Percentiles rank a stretch among this genome's conserved stretches.
Conservation (phyloP, 306 rosid species). For the Neltuma alba region DNA sequence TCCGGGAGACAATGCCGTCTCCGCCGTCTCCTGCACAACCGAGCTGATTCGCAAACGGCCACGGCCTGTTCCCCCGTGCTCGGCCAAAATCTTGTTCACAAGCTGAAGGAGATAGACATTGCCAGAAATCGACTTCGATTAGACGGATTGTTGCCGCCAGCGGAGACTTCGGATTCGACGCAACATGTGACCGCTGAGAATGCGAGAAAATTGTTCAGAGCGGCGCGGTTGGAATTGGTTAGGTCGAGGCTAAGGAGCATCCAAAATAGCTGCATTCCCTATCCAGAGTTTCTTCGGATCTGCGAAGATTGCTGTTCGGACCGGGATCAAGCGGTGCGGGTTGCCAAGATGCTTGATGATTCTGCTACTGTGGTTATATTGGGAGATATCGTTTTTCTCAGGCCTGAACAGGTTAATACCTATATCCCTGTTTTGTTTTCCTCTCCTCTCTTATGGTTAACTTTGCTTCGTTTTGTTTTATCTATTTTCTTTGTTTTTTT, state of each 20-base stretch:
- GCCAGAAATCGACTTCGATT: conserved; percentile 54
- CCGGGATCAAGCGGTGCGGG: conserved; percentile 51
- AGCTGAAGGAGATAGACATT: conserved; percentile 56
- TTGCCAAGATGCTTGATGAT: conserved; percentile 72
- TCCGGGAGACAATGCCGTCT: conserved; percentile 64
- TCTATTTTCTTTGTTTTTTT: conserved; percentile 12
- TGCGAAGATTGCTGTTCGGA: conserved; percentile 59
- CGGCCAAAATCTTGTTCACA: conserved; percentile 49
- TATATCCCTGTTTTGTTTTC: background rate
- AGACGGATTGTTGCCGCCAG: conserved; percentile 59
- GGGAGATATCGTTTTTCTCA: conserved; percentile 72
- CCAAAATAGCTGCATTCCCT: conserved; percentile 47
- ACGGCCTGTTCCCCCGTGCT: conserved; percentile 33
- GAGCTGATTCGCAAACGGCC: conserved; percentile 1
- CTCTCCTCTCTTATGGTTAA: background rate
- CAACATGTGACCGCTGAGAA: conserved; percentile 46
- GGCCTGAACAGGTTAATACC: conserved; percentile 77
- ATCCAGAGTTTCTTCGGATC: conserved; percentile 61
- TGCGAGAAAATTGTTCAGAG: conserved; percentile 64
- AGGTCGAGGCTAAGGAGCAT: conserved; percentile 58
- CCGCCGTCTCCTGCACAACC: conserved; percentile 60
- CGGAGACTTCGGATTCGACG: background rate
- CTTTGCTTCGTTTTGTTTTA: background rate
- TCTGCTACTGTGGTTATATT: conserved; percentile 71
- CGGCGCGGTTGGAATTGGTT: conserved; percentile 62